Base-by-base conservation (phyloP, 2,329 filamentous ascomycete species). In the Ceratocystis ficicola region DNA sequence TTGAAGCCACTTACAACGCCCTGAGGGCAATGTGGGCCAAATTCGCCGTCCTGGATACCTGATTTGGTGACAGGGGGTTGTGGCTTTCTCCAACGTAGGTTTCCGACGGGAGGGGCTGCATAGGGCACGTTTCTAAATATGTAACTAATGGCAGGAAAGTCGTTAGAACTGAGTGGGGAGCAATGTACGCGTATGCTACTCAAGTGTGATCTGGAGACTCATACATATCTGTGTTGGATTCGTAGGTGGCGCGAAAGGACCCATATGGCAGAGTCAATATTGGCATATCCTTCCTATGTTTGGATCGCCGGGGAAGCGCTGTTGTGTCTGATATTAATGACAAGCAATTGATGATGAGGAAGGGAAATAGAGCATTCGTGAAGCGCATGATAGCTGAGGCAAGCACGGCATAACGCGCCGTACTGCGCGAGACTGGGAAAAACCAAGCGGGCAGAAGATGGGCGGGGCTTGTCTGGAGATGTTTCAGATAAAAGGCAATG, bases 111-210 rank as follows among this genome's bases (percentile, higher is more conserved):
- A 10, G 77, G 75, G 8, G 77, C 76, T 1, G 75, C 77, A 69
- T 76, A 79, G 0, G 76, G 75, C 63, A 79, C 76, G 66, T 78
- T 78, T 65, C 74, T 74, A 70, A 78, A 79, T 44, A 65, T 69
- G 32, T 69, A 68, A 30, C 68, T 69, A 20, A 1, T 41, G 36
- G 36, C 36, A 41, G 15, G 0, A 41, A 12, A 6, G 22, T 4
- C 17, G 36, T 67, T 64, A 68, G 64, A 8, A 36, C 3, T 28
- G 48, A 20, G 17, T 5, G 1, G 1, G 20, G 10, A 41, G 4
- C 36, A 15, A 12, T 41, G 10, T 10, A 41, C 3, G 12, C 12
- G 15, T 15, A 3, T 41, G 36, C 12, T 41, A 41, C 36, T 12
- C 36, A 12, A 41, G 12, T 15, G 36, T 41, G 4, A 15, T 20